Percentiles rank a stretch among this genome's conserved stretches.
Evolutionary conservation across 331 rosid species (phyloP).

Genomic region (Rhamnella rubrinervis): DNA sequence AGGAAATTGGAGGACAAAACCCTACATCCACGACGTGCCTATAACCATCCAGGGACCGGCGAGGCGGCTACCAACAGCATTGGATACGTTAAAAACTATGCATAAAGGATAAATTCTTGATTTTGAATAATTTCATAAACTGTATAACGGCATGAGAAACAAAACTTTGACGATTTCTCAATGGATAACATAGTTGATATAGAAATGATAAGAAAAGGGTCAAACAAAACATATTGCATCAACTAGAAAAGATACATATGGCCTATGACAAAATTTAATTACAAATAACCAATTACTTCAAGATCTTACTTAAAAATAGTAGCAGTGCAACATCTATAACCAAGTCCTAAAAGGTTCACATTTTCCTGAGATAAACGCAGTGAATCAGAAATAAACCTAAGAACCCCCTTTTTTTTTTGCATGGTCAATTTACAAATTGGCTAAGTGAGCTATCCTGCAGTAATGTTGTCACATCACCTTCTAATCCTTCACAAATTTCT

Average conservation of each 20-base stretch:
- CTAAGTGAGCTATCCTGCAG: not conserved
- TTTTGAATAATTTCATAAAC: not conserved
- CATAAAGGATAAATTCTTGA: not conserved
- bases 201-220: no score
- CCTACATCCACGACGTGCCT: slow-evolving; percentile 86
- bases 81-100: slow-evolving; percentile 22
- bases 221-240: not conserved
- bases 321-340: not conserved
- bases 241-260: not conserved
- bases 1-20: slow-evolving; percentile 67
- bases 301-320: not conserved
- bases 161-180: no score
- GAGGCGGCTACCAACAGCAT: slow-evolving; percentile 62
- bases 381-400: not conserved
- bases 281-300: not conserved
- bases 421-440: not conserved
- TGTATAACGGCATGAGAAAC: no score
- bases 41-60: slow-evolving; percentile 83
- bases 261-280: not conserved
- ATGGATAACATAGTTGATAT: not conserved
- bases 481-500: no score
- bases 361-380: no score
- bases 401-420: not conserved
- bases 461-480: not conserved
- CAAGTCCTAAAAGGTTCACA: no score